Evolutionary conservation across 2,329 filamentous ascomycete species (phyloP).

Genomic region (Thermoascus crustaceus): DNA sequence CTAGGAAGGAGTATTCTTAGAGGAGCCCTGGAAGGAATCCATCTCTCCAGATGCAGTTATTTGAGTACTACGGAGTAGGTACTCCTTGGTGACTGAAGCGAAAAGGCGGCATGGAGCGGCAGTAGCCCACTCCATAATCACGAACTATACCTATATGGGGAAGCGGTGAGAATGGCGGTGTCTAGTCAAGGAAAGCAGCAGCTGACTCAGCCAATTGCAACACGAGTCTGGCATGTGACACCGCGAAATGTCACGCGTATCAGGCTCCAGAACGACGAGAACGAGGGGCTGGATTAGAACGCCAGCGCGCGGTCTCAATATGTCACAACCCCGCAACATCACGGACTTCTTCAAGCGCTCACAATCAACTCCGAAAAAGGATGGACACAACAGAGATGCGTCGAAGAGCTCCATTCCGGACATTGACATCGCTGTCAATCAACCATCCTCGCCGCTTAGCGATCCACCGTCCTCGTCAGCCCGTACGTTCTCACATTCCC

Average conservation of each 20-base stretch:
- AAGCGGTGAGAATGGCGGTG: too few species aligned
- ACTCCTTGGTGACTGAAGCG: too few species aligned
- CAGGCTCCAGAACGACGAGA: neutral
- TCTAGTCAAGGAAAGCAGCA: too few species aligned
- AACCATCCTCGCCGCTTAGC: constrained; percentile 20
- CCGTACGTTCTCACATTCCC: constrained; percentile 10
- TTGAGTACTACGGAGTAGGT: too few species aligned
- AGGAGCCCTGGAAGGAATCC: too few species aligned
- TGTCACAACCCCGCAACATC: constrained; percentile 29
- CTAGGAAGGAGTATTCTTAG: too few species aligned
- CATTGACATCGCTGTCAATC: constrained; percentile 10
- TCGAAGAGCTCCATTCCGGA: constrained; percentile 11
- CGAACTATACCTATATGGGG: too few species aligned
- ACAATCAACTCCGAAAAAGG: constrained; percentile 14
- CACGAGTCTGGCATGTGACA: constrained; percentile 5
- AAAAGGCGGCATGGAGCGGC: too few species aligned
- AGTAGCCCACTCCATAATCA: too few species aligned
- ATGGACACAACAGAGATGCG: neutral
- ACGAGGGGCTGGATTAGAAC: neutral
- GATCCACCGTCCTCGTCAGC: constrained; percentile 17
- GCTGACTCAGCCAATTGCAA: too few species aligned
- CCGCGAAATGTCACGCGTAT: constrained; percentile 9
- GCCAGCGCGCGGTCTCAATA: constrained; percentile 7
- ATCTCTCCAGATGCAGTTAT: too few species aligned
- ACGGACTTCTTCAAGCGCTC: constrained; percentile 42